A percentile compares a stretch with the other conserved stretches of the same genome.
Evolutionary conservation across 2,329 filamentous ascomycete genomes (phyloP).

Genomic region (Ilyonectria mors-panacis): DNA sequence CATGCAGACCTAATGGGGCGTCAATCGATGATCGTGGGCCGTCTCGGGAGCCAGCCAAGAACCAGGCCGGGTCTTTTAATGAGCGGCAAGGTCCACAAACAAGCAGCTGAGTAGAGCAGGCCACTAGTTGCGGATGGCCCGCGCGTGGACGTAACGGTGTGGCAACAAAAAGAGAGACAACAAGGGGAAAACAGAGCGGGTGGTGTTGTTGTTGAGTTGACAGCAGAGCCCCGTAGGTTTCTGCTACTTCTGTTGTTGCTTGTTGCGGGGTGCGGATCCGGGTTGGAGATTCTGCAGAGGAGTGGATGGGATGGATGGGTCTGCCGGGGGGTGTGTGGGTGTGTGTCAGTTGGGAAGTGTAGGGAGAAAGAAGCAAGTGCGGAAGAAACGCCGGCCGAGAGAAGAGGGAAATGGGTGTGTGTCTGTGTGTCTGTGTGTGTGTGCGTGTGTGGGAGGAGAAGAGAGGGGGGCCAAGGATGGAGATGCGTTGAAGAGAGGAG

Average conservation of each 20-base stretch:
- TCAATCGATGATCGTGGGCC: conserved; percentile 48
- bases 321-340: conserved; percentile 30
- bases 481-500: conserved; percentile 20
- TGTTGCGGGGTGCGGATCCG: conserved; percentile 25
- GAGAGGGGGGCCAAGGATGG: conserved; percentile 17
- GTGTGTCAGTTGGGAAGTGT: conserved; percentile 32
- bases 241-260: conserved; percentile 26
- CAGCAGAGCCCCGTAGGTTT: conserved; percentile 23
- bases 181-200: conserved; percentile 21
- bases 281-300: conserved; percentile 29
- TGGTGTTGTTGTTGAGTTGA: conserved; percentile 29
- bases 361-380: conserved; percentile 28
- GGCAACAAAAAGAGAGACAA: conserved; percentile 27
- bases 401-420: conserved; percentile 34
- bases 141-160: conserved; percentile 40
- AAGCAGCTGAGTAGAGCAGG: conserved; percentile 38
- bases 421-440: conserved; percentile 17
- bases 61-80: conserved; percentile 37
- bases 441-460: conserved; percentile 26
- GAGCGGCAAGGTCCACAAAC: conserved; percentile 36
- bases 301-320: conserved; percentile 31
- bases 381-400: conserved; percentile 26
- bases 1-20: conserved; percentile 45
- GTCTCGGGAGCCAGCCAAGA: conserved; percentile 44
- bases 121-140: conserved; percentile 42